Base-by-base conservation (phyloP, 129 eudicot species). In the Calendula officinalis region DNA sequence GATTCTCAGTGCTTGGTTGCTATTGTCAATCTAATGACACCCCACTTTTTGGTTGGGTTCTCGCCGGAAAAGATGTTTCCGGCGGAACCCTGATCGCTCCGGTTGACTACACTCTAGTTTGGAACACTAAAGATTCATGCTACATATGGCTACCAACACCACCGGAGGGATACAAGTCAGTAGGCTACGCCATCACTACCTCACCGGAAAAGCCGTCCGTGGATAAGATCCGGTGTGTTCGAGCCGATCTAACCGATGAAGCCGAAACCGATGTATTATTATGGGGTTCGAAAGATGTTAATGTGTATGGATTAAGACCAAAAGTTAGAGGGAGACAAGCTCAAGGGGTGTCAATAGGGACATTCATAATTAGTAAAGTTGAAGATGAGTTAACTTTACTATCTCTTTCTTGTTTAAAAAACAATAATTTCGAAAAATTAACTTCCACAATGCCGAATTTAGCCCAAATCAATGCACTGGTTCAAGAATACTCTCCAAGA, bases 1-100 rank as follows among this genome's bases (percentile, higher is more conserved):
- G 94, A 41, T 89, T 69, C 52, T 76, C 74, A 53, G 73, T 80
- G 79, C 83, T 89, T 34, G 94, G 96, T 7, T 60, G 75, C 72
- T 85, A 82, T 42, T 76, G 80, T 15, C 94, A 89, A 63, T 72
- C 87, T 30, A 89, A 80, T 69, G 70, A 86, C 50, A 54, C 55
- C 9, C 83, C 83, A 7, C 82, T 85, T 9, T 82, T 77, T 3
- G 96, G 85, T 14, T 76, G 80, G 77, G 71, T 75, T 69, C 83
- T 85, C 3, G 85, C 60, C 6, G 85, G 78, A 45, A 79, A 67
- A 79, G 83, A 82, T 67, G 69, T 14, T 35, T 65, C 52, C 2
- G 48, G 50, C 2, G 64, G 61, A 64, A 75, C 77, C 56, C 69
- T 85, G 2, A 47, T 56, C 0, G 30, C n/a, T 51, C 94, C 94